A percentile compares a stretch with the other conserved stretches of the same genome.
Evolutionary conservation across 345 rosid genomes (phyloP).

Genomic region (Populus pruinosa): DNA sequence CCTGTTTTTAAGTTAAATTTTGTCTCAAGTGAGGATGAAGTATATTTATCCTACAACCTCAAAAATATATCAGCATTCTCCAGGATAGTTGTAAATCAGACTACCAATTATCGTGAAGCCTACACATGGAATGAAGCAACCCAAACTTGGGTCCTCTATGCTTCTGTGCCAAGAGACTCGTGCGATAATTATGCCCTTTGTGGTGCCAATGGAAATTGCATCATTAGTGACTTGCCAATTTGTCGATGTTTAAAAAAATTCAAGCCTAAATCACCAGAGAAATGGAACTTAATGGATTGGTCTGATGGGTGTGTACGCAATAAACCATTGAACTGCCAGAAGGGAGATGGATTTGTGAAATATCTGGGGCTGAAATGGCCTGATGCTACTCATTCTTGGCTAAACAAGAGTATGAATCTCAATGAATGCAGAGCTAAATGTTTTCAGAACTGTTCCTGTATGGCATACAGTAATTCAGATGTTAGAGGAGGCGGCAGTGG

Average conservation of each 20-base stretch:
- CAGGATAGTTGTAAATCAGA: constrained; percentile 3
- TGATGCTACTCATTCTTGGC: constrained; percentile 9
- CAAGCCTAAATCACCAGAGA: constrained; percentile 1
- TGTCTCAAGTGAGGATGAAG: background rate
- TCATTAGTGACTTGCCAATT: background rate
- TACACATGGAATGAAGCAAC: background rate
- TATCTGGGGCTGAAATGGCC: constrained; percentile 4
- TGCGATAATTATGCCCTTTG: constrained; percentile 9
- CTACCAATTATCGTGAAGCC: background rate
- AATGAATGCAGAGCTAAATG: constrained; percentile 9
- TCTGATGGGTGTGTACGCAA: background rate
- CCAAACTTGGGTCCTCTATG: background rate
- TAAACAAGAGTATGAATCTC: constrained; percentile 2
- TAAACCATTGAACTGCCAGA: background rate
- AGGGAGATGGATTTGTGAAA: constrained; percentile 6
- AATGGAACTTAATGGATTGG: constrained; percentile 7
- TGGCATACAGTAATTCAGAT: constrained; percentile 6
- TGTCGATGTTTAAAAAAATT: constrained; percentile 17
- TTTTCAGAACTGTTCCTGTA: constrained; percentile 18
- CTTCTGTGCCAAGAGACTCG: background rate
- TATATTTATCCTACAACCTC: background rate
- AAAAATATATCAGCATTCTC: background rate
- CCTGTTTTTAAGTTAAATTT: background rate
- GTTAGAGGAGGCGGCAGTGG: constrained; percentile 10
- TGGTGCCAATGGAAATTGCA: constrained; percentile 17